phyloP scores from a whole-genome alignment of 1,284 basidiomycete species.

The Cryptococcus sp. region DNA sequence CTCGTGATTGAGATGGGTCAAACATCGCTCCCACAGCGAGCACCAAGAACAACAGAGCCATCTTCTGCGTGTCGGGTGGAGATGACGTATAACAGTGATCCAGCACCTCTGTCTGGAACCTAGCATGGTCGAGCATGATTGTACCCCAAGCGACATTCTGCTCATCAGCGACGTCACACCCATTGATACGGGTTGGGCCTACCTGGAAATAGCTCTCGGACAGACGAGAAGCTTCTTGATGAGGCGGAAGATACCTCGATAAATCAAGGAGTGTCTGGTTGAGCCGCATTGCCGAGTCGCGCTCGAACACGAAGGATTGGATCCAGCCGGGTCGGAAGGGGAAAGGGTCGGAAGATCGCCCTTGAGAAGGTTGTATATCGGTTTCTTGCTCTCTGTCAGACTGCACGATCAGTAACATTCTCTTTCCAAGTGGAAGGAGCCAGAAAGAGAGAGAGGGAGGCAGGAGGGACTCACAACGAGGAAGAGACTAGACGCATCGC shows the following conservation, averaged over 20 bases:
- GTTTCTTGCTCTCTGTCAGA: too few species aligned
- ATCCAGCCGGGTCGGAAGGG: slow-evolving; percentile 14
- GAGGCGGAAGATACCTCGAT: slow-evolving; percentile 7
- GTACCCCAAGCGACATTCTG: slow-evolving; percentile 16
- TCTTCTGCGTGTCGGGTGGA: slow-evolving; percentile 9
- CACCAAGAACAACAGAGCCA: slow-evolving; percentile 13
- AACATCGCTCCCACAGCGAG: slow-evolving; percentile 10
- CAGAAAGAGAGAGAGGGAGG: not conserved
- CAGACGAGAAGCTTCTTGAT: slow-evolving; percentile 8
- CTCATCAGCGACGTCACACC: not conserved
- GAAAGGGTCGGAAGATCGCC: slow-evolving; percentile 3
- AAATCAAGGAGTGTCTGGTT: slow-evolving; percentile 5
- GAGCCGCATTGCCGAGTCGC: slow-evolving; percentile 8
- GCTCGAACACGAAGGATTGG: slow-evolving; percentile 12
- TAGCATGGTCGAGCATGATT: slow-evolving; percentile 4
- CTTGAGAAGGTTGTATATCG: not conserved
- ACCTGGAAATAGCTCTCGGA: slow-evolving; percentile 11
- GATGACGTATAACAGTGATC: slow-evolving; percentile 6
- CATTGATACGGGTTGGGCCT: not conserved
- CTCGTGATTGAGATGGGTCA: slow-evolving; percentile 14
- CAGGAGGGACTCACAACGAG: slow-evolving; percentile 9
- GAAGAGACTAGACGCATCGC: slow-evolving; percentile 16
- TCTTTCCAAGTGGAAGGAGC: too few species aligned
- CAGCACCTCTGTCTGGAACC: slow-evolving; percentile 7
- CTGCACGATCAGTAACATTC: too few species aligned